Base-by-base conservation (phyloP, 345 rosid genomes). In the Acer negundo region DNA sequence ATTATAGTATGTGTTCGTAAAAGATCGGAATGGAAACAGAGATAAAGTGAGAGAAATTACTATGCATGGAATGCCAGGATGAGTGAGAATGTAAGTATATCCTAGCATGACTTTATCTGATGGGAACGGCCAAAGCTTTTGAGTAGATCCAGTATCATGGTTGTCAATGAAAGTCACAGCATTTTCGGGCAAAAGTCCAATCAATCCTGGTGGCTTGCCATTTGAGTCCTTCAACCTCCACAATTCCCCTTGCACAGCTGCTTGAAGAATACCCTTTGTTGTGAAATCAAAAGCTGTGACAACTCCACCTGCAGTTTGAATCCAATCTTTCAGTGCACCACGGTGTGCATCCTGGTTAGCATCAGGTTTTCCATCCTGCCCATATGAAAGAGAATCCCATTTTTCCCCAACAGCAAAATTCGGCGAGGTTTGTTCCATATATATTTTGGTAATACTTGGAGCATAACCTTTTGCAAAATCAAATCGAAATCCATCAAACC, bases 111-210 rank as follows among this genome's bases (percentile, higher is more conserved):
- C 87, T 87, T 92, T 88, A 26, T 92, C 98, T 1, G 90, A 83
- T 22, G 97, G 97, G 72, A 93, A 93, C 10, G 89, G 86, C 97
- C 95, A 93, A 0, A 78, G 24, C 0, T 65, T 51, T 31, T 91
- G 94, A 40, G 93, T 83, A 35, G 97, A 90, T 3, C 88, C 94
- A 0, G 96, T 92, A 73, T 93, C 94, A 63, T 93, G 98, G 78
- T 93, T 95, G 80, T 95, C 97, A 1, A 95, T 73, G 70, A 92
- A 95, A 71, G 96, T 95, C 26, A 91, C 96, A 0, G 98, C 99
- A 23, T 87, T 90, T 76, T 75, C 77, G 0, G 99, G 98, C 84
- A 82, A 67, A 47, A 89, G 20, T 35, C 99, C 96, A 6, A 93
- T 91, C 80, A 95, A 40, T 75, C 99, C 94, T 0, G 97, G 89